Evolutionary conservation across 441 rosid genomes (phyloP).

Genomic region (Erodium chrysanthum): DNA sequence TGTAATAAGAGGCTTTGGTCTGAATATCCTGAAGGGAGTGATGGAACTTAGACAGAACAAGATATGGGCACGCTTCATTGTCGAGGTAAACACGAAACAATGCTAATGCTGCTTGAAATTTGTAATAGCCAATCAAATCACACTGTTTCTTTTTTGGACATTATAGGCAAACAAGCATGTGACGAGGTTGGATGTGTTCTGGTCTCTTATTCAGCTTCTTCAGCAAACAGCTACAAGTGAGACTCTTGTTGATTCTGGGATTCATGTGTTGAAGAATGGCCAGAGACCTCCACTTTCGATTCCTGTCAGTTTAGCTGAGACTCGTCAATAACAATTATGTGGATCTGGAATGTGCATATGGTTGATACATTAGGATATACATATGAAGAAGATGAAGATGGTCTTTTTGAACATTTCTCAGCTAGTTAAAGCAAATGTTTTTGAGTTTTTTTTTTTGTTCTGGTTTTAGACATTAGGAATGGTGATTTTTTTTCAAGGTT

Average conservation of each 20-base stretch:
- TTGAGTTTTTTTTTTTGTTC: conserved; percentile 12
- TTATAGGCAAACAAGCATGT: conserved; percentile 47
- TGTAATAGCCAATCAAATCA: not conserved
- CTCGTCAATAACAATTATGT: conserved; percentile 15
- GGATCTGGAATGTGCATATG: conserved; percentile 19
- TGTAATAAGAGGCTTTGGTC: conserved; percentile 56
- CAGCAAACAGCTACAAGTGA: conserved; percentile 29
- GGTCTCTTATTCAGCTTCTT: conserved; percentile 68
- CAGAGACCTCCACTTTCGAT: conserved; percentile 31
- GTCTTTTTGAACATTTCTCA: conserved; percentile 1
- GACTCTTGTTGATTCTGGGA: conserved; percentile 18
- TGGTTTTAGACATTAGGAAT: not conserved
- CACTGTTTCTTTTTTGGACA: not conserved
- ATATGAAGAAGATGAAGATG: conserved; percentile 8
- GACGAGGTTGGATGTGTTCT: conserved; percentile 65
- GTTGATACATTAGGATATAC: conserved; percentile 24
- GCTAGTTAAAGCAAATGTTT: not conserved
- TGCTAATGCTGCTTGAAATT: not conserved
- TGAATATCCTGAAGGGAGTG: conserved; percentile 68
- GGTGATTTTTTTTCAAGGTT: conserved; percentile 13
- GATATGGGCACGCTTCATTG: conserved; percentile 76
- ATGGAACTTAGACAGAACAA: conserved; percentile 53
- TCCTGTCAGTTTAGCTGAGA: conserved; percentile 29
- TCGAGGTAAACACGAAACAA: conserved; percentile 44
- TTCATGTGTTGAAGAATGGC: conserved; percentile 26